Base-by-base conservation (phyloP, 116 monocot species). In the Zostera marina region DNA sequence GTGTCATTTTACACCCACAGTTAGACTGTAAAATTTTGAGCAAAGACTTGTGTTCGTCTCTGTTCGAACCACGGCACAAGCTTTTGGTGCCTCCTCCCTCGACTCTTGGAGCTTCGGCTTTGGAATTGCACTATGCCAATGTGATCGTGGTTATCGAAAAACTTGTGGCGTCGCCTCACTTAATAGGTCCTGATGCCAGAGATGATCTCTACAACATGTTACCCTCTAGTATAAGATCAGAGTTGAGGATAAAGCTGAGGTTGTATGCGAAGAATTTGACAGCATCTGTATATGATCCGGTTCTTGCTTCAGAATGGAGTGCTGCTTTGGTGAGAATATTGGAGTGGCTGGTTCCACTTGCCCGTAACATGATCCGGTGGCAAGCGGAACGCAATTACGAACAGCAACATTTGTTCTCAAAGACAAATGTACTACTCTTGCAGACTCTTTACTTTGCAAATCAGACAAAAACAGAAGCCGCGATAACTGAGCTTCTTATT, bases 371-470 rank as follows among this genome's bases (percentile, higher is more conserved):
- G 81, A 53, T 84, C 7, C 66, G 57, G 63, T 92, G 87, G 87
- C 84, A 87, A 58, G 74, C 87, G 0, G 92, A 87, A 52, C 52
- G 76, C 52, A 81, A 56, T 44, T 92, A 77, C 17, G 92, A 84
- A 68, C 80, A 81, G 59, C 73, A 69, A 55, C 45, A 66, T 15
- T 25, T 73, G 49, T 61, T 53, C 22, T 70, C 76, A 0, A 72
- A 68, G 44, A 20, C 76, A 9, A 71, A 61, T 40, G 66, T 84
- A 9, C 79, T 83, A 52, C 68, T 87, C 25, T 47, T 84, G n/a
- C 79, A 87, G 67, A 93, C 92, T 0, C 83, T 93, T 3, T 68
- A 87, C 47, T 87, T 81, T 60, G 92, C 92, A 3, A 63, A 84
- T 59, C 87, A 72, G 47, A 53, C 10, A n/a, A 93, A 84, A 69